Evolutionary conservation across 139 green algal genomes (phyloP).

Genomic region (Pseudopediastrum boryanum): DNA sequence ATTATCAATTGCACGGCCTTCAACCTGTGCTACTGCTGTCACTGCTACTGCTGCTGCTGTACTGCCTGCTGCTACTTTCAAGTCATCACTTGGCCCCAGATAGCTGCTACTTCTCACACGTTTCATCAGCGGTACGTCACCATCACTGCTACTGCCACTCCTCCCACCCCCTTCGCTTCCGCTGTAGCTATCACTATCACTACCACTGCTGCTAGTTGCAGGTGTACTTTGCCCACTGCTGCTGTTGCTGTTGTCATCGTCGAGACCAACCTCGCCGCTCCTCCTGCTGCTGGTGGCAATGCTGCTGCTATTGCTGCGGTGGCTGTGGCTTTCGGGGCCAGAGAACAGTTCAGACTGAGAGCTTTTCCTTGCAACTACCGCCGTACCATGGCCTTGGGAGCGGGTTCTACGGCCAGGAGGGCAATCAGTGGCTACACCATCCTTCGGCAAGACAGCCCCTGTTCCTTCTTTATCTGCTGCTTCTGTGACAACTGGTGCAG

Average conservation of each 20-base stretch:
- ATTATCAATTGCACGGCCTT: not conserved
- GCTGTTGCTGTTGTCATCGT: conserved; percentile 2
- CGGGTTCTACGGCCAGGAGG: too few relatives aligned
- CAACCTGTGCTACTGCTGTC: not conserved
- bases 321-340: too few relatives aligned
- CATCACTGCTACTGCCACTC: not conserved
- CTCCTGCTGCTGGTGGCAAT: not conserved
- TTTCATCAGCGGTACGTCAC: too few relatives aligned
- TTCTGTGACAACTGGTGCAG: conserved; percentile 10
- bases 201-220: not conserved
- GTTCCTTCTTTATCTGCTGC: not conserved
- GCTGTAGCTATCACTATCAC: not conserved
- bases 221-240: not conserved
- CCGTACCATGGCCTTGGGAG: too few relatives aligned
- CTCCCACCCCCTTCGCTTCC: not conserved
- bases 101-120: too few relatives aligned
- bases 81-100: too few relatives aligned
- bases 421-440: too few relatives aligned
- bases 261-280: not conserved
- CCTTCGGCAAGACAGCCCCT: too few relatives aligned
- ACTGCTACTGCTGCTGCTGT: not conserved
- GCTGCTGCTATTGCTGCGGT: not conserved
- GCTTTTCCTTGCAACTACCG: too few relatives aligned
- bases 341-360: too few relatives aligned
- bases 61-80: not conserved